Evolutionary conservation across 2,329 filamentous ascomycete genomes (phyloP).

Genomic region (Madurella fahalii): DNA sequence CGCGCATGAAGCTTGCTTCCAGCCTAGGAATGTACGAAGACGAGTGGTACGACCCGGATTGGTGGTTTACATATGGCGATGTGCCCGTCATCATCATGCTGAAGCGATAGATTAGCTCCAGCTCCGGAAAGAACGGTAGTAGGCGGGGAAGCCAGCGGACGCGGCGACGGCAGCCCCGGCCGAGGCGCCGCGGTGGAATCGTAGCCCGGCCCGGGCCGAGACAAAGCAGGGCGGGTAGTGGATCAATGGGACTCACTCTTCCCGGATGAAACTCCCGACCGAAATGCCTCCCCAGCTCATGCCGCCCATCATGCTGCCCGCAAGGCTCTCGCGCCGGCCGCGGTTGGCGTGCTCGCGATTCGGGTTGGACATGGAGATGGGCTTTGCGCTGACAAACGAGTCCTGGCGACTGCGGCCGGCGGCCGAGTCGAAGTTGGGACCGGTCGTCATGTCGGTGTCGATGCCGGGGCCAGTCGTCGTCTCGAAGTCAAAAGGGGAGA

Average conservation of each 20-base stretch:
- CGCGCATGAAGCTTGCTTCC: constrained; percentile 95
- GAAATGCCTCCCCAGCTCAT: constrained; percentile 98
- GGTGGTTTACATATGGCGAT: constrained; percentile 77
- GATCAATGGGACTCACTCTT: constrained; percentile 70
- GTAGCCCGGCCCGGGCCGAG: constrained; percentile 1
- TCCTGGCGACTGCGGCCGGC: constrained; percentile 58
- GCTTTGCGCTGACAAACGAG: constrained; percentile 63
- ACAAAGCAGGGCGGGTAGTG: constrained; percentile 9
- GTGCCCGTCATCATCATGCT: constrained; percentile 95
- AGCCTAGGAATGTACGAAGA: constrained; percentile 95
- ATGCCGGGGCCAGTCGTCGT: constrained; percentile 28
- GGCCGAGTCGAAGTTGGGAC: constrained; percentile 54
- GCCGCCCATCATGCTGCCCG: constrained; percentile 67
- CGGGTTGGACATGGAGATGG: constrained; percentile 62
- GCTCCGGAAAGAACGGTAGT: background rate
- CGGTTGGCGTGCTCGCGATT: constrained; percentile 57
- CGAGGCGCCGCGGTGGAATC: background rate
- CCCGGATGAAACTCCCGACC: constrained; percentile 92
- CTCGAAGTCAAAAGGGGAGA: background rate
- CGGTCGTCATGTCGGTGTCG: constrained; percentile 55
- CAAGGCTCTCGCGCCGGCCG: constrained; percentile 57
- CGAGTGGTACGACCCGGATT: constrained; percentile 94
- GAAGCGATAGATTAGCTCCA: constrained; percentile 19
- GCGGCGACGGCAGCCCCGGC: background rate
- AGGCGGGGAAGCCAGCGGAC: too few species aligned